A percentile compares a stretch with the other conserved stretches of the same genome.
phyloP scores from a whole-genome alignment of 495 filamentous ascomycete species.

The Lophiostoma macrostomum region DNA sequence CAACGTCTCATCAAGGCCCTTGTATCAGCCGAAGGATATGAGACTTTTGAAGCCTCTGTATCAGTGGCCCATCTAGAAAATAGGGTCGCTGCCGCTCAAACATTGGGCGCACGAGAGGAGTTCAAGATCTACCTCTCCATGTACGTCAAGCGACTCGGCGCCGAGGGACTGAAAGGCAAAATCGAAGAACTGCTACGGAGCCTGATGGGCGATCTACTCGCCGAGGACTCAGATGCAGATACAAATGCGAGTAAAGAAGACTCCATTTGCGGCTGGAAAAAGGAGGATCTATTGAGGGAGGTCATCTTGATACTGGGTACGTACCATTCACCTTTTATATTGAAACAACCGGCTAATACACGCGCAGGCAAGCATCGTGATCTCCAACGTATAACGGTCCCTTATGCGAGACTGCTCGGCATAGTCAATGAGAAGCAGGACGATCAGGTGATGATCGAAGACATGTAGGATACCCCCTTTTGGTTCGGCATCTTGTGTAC shows the following conservation, averaged over 20 bases:
- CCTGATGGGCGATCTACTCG: slow-evolving; percentile 68
- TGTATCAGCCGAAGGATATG: slow-evolving; percentile 81
- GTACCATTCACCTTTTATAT: slow-evolving; percentile 34
- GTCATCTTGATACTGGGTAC: slow-evolving; percentile 90
- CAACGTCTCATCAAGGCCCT: slow-evolving; percentile 85
- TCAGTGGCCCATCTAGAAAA: slow-evolving; percentile 96
- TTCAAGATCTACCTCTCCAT: slow-evolving; percentile 89
- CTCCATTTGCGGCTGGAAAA: slow-evolving; percentile 82
- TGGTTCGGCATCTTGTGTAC: not conserved
- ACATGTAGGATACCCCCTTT: slow-evolving; percentile 26
- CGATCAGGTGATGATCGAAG: slow-evolving; percentile 32
- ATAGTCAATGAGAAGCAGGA: slow-evolving; percentile 16
- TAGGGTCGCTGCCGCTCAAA: slow-evolving; percentile 81
- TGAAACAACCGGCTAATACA: slow-evolving; percentile 15
- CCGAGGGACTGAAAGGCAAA: slow-evolving; percentile 79
- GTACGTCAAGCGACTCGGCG: slow-evolving; percentile 93
- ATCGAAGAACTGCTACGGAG: slow-evolving; percentile 86
- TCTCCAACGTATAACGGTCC: slow-evolving; percentile 71
- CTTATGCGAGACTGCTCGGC: slow-evolving; percentile 33
- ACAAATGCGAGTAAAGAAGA: slow-evolving; percentile 58
- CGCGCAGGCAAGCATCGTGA: slow-evolving; percentile 86
- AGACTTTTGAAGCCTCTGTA: slow-evolving; percentile 84
- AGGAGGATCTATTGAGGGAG: slow-evolving; percentile 78
- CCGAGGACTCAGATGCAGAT: slow-evolving; percentile 51
- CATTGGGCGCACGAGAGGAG: slow-evolving; percentile 82